These are phyloP conservation scores for Dictyophora rubrovolvata DNA, from an alignment of 768 basidiomycete species.

Conservation along the genomic window DNA sequence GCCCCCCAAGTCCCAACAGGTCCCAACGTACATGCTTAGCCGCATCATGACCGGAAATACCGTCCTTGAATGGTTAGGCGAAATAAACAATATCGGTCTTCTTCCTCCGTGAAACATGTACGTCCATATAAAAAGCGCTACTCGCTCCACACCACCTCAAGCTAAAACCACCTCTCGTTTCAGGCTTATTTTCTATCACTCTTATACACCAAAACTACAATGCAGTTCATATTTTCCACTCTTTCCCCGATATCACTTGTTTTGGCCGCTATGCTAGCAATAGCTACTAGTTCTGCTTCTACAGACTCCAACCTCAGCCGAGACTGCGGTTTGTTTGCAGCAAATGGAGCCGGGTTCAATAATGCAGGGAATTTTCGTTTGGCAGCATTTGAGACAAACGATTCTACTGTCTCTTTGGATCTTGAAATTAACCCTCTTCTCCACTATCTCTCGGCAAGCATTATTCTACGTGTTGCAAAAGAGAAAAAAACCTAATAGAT, in stretches of 20 bases:
- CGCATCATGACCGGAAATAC: too few species aligned
- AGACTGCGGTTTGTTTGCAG: neutral
- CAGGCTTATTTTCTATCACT: neutral
- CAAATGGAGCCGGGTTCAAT: neutral
- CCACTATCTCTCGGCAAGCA: neutral
- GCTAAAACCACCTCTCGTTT: neutral
- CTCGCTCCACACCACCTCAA: too few species aligned
- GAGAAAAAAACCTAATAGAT: neutral
- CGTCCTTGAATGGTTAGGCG: too few species aligned
- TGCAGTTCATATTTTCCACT: neutral
- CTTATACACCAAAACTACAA: neutral
- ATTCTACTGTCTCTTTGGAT: neutral
- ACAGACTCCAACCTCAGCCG: neutral
- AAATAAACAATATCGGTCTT: too few species aligned
- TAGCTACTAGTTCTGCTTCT: neutral
- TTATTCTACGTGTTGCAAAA: neutral
- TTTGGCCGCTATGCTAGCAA: neutral
- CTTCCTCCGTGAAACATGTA: too few species aligned
- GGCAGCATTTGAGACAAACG: neutral
- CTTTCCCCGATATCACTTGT: neutral
- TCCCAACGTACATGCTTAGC: too few species aligned
- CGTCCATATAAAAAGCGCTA: too few species aligned
- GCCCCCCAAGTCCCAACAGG: too few species aligned
- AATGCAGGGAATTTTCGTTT: neutral
- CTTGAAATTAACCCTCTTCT: neutral